Conservation (phyloP, 192 early-diverging fungal species). For the Umbelopsis isabellina region DNA sequence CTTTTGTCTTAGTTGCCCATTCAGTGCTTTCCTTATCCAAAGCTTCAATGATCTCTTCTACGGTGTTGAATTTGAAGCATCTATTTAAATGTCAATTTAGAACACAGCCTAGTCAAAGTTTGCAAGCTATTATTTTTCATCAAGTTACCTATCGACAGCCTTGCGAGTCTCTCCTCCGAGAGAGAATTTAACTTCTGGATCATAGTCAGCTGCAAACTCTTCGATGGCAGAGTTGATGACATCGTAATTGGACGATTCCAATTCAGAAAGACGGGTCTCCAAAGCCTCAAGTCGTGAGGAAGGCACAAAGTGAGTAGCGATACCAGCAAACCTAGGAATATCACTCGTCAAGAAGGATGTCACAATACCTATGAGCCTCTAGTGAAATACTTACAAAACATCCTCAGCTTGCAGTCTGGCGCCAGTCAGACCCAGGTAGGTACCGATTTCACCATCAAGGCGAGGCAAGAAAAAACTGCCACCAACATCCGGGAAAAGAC, state of each 20-base stretch:
- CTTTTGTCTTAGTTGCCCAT: constrained; percentile 76
- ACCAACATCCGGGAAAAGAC: constrained; percentile 97
- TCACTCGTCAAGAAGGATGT: not conserved
- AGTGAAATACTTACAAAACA: constrained; percentile 60
- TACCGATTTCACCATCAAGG: constrained; percentile 92
- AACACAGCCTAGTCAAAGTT: not conserved
- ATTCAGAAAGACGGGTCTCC: constrained; percentile 78
- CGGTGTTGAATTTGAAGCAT: constrained; percentile 83
- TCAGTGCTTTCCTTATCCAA: constrained; percentile 70
- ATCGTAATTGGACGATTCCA: constrained; percentile 75
- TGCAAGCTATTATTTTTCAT: not conserved
- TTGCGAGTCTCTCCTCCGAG: constrained; percentile 52
- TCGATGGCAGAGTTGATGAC: constrained; percentile 88
- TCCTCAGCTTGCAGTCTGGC: constrained; percentile 77
- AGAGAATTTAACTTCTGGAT: constrained; percentile 41
- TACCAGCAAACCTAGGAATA: constrained; percentile 71
- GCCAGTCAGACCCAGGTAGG: constrained; percentile 90
- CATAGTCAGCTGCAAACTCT: constrained; percentile 78
- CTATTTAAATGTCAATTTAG: constrained; percentile 29
- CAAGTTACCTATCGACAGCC: constrained; percentile 56
- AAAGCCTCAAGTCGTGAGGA: constrained; percentile 78
- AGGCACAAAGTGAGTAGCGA: constrained; percentile 97
- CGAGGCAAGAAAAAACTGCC: constrained; percentile 93
- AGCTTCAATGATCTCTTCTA: constrained; percentile 84
- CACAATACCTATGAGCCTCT: no score